A percentile compares a stretch with the other conserved stretches of the same genome.
phyloP scores from a whole-genome alignment of 1,139 yeast genomes.

The Suhomyces ambrosiae region DNA sequence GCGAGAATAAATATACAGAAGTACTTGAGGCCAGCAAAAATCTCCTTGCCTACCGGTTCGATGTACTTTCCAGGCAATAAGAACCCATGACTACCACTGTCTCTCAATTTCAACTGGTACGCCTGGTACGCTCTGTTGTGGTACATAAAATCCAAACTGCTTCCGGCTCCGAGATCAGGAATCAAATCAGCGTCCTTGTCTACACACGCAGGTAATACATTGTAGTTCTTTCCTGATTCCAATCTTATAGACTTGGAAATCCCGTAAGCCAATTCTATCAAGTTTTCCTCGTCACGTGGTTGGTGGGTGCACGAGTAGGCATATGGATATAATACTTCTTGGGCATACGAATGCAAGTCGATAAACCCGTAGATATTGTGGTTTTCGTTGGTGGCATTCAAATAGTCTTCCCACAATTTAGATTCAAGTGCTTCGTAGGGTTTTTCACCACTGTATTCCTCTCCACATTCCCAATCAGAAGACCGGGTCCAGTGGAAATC shows the following conservation, averaged over 20 bases:
- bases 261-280: conserved; percentile 80
- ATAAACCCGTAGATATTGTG: conserved; percentile 74
- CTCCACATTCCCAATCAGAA: conserved; percentile 74
- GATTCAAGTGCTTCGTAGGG: conserved; percentile 82
- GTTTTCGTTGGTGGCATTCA: conserved; percentile 58
- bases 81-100: conserved; percentile 83
- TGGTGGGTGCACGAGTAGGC: conserved; percentile 73
- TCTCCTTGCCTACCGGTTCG: conserved; percentile 74
- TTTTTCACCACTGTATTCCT: conserved; percentile 74
- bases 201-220: conserved; percentile 75
- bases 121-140: conserved; percentile 84
- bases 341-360: conserved; percentile 84
- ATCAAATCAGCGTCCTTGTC: conserved; percentile 70
- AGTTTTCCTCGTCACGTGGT: conserved; percentile 80
- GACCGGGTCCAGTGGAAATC: conserved; percentile 72
- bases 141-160: conserved; percentile 83
- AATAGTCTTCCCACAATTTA: conserved; percentile 59
- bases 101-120: conserved; percentile 78
- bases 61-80: conserved; percentile 72
- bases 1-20: conserved; percentile 65
- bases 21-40: conserved; percentile 67
- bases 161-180: conserved; percentile 80
- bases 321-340: conserved; percentile 79
- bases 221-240: conserved; percentile 61
- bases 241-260: conserved; percentile 70